phyloP scores from a whole-genome alignment of 2,329 filamentous ascomycete species.

The Dothiorella sarmentorum region DNA sequence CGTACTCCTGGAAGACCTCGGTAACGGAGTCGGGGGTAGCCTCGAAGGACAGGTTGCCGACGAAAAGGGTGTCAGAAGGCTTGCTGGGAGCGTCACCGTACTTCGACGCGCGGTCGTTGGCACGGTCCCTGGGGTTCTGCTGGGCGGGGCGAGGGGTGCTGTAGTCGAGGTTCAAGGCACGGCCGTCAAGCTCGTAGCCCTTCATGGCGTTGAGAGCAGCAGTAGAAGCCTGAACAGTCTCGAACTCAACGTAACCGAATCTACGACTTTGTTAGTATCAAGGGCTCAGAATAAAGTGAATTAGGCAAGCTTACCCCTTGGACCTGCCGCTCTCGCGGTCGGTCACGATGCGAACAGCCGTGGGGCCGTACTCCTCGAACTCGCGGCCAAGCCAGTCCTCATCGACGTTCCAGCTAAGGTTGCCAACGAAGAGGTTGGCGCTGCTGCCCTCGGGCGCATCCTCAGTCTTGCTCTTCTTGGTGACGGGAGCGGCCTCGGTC shows the following conservation, averaged over 20 bases:
- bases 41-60: constrained; percentile 87
- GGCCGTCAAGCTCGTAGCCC: constrained; percentile 69
- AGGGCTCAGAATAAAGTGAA: constrained; percentile 26
- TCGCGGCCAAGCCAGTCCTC: constrained; percentile 77
- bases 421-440: constrained; percentile 81
- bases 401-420: constrained; percentile 86
- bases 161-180: constrained; percentile 74
- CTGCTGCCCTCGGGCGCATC: constrained; percentile 43
- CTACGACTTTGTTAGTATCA: constrained; percentile 31
- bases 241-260: constrained; percentile 91
- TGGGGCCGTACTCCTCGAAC: constrained; percentile 75
- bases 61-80: constrained; percentile 81
- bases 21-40: constrained; percentile 72
- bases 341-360: constrained; percentile 74
- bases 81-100: constrained; percentile 79
- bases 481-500: constrained; percentile 46
- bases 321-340: constrained; percentile 78
- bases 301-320: constrained; percentile 59
- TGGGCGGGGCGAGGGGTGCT: constrained; percentile 60
- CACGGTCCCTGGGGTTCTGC: constrained; percentile 38
- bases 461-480: constrained; percentile 68
- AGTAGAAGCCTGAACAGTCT: constrained; percentile 61
- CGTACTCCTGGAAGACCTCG: constrained; percentile 69
- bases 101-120: constrained; percentile 57
- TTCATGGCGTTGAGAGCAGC: constrained; percentile 74